Evolutionary conservation across 352 stramenopile species (phyloP), one percentile per base, ranked within the genome.

Genomic region (Phytopythium oedochilum): DNA sequence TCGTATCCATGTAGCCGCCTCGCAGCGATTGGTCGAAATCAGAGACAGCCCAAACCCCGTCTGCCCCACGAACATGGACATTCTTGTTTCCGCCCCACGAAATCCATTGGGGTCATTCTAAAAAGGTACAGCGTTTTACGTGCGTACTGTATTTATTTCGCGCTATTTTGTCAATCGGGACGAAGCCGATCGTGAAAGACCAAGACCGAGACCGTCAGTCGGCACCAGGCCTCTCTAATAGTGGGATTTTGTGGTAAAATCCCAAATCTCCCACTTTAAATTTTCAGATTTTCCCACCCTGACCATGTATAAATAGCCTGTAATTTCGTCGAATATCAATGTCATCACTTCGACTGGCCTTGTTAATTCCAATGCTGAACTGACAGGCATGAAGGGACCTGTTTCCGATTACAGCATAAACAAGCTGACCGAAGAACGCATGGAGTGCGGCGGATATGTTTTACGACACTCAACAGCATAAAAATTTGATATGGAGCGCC

Each of bases 201-300:
- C n/a, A n/a, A n/a, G n/a, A n/a, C n/a, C n/a, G n/a, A n/a, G n/a
- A n/a, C n/a, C n/a, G n/a, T n/a, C n/a, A n/a, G n/a, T n/a, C n/a
- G n/a, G n/a, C n/a, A n/a, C n/a, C 98, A 91, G 40, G 83, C 88
- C 46, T 93, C 85, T 9, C 23, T 42, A 42, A 42, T 42, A 17
- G 36, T 42, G 36, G 36, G 36, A 42, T 42, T 17, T 42, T 42
- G 36, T 6, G 36, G 18, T 11, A 5, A 22, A 42, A 42, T 42
- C 36, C 36, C 36, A 17, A 42, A 42, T 6, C 18, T 42, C 36
- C 36, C 36, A 42, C 36, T 42, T 5, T 42, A 11, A 42, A 42
- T 17, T 42, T 11, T 11, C 5, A 17, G 5, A 17, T 42, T 5
- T 4, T 42, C 36, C 36, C 36, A 42, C 36, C 36, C n/a, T 6